Conservation (phyloP, 208 protist genomes). For the Wallacemonas collosoma region DNA sequence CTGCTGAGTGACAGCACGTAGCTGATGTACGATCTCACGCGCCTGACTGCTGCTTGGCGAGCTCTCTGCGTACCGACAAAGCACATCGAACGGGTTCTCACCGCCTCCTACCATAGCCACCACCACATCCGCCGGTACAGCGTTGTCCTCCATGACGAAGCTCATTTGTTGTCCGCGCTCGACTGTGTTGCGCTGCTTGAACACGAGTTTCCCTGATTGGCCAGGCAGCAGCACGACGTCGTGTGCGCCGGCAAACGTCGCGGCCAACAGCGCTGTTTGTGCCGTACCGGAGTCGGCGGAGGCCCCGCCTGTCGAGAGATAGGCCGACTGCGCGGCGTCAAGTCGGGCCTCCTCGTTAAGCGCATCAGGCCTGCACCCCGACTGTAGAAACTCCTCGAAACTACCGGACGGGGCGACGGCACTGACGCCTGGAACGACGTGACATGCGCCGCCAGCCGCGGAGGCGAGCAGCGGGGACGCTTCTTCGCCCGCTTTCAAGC, state of each 20-base stretch:
- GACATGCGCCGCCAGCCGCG: not conserved
- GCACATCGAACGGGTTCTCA: slow-evolving; percentile 24
- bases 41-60: not conserved
- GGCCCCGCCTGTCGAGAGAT: not conserved
- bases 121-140: slow-evolving; percentile 48
- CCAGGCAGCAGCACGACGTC: slow-evolving; percentile 17
- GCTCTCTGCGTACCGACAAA: slow-evolving; percentile 16
- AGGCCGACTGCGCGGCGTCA: not conserved
- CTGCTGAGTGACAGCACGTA: not conserved
- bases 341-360: not conserved
- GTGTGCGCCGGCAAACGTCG: slow-evolving; percentile 12
- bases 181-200: slow-evolving; percentile 73
- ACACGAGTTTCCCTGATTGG: slow-evolving; percentile 40
- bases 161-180: slow-evolving; percentile 70
- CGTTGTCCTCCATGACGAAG: slow-evolving; percentile 45
- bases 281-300: not conserved
- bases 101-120: slow-evolving; percentile 26
- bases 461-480: slow-evolving; percentile 11
- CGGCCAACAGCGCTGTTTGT: slow-evolving; percentile 1
- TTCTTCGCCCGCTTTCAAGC: slow-evolving; percentile 7
- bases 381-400: slow-evolving; percentile 4
- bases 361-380: not conserved
- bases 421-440: not conserved
- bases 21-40: slow-evolving; percentile 6
- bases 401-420: not conserved